Evolutionary conservation across 495 filamentous ascomycete species (phyloP).

Genomic region (Massariosphaeria phaeospora): DNA sequence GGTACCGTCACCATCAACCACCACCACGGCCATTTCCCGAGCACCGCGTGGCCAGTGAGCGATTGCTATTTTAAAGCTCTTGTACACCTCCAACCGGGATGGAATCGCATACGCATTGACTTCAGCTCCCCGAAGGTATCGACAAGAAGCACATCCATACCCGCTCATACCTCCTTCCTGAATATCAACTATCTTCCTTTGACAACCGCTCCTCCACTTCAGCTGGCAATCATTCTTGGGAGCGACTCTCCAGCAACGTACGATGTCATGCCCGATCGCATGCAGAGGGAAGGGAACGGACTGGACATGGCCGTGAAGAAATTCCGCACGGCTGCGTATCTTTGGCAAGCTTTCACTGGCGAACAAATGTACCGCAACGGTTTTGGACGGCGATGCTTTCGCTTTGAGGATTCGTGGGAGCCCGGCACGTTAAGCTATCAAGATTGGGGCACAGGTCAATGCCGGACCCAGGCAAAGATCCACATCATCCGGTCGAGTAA

Average conservation of each 20-base stretch:
- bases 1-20: conserved; percentile 75
- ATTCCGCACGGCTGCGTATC: conserved; percentile 83
- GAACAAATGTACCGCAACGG: conserved; percentile 90
- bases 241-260: conserved; percentile 85
- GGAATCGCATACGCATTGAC: conserved; percentile 79
- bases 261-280: conserved; percentile 70
- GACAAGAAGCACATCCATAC: conserved; percentile 61
- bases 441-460: conserved; percentile 60
- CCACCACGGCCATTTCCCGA: conserved; percentile 76
- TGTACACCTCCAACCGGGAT: conserved; percentile 79
- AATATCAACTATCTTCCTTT: conserved; percentile 80
- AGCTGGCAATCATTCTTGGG: conserved; percentile 76
- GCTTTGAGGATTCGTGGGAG: conserved; percentile 92
- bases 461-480: conserved; percentile 85
- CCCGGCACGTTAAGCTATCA: conserved; percentile 66
- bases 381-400: conserved; percentile 75
- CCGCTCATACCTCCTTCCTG: conserved; percentile 70
- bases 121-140: conserved; percentile 77
- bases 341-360: conserved; percentile 93
- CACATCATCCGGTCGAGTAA: conserved; percentile 78
- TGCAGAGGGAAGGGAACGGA: conserved; percentile 72
- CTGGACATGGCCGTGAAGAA: conserved; percentile 76
- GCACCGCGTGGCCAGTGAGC: conserved; percentile 75
- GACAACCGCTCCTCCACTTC: conserved; percentile 68
- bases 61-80: conserved; percentile 86